Conservation (phyloP, 176 grass and related monocot genomes). For the Metroxylon sagu region DNA sequence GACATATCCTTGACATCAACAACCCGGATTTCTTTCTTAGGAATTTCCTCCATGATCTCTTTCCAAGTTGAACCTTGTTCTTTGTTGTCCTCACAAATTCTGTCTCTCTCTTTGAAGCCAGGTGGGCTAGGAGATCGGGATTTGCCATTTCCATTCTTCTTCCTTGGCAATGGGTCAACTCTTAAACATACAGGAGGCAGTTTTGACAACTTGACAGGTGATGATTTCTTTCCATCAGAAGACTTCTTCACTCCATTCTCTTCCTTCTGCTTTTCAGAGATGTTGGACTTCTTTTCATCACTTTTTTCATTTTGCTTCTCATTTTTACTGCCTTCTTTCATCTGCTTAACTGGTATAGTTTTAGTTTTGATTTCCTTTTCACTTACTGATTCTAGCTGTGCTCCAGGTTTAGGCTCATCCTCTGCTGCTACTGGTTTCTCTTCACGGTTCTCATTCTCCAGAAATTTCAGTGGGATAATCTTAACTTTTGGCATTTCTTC, state of each 20-base stretch:
- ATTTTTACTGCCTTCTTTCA: constrained; percentile 29
- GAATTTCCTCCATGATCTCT: neutral
- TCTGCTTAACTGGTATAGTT: constrained; percentile 19
- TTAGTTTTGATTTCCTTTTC: constrained; percentile 20
- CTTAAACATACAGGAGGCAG: constrained; percentile 74
- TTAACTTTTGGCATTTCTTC: constrained; percentile 47
- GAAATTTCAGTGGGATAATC: constrained; percentile 66
- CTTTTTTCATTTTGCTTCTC: constrained; percentile 8
- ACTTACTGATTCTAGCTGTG: constrained; percentile 4
- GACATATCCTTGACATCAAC: constrained; percentile 18
- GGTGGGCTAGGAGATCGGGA: constrained; percentile 28
- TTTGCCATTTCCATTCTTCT: constrained; percentile 51
- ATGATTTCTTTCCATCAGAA: constrained; percentile 5
- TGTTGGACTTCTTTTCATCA: constrained; percentile 18
- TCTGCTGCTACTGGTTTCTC: constrained; percentile 17
- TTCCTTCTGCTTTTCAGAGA: constrained; percentile 19
- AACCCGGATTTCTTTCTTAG: constrained; percentile 17
- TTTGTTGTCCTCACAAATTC: constrained; percentile 8
- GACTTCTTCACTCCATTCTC: constrained; percentile 24
- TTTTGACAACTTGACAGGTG: constrained; percentile 43
- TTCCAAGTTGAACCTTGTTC: constrained; percentile 6
- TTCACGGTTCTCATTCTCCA: constrained; percentile 30
- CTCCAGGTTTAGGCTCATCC: neutral
- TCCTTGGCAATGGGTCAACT: constrained; percentile 57
- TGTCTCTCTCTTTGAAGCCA: constrained; percentile 15